Evolutionary conservation across 805 yeast species (phyloP), one percentile per base, ranked within the genome.

Genomic region (Teunomyces cretensis): DNA sequence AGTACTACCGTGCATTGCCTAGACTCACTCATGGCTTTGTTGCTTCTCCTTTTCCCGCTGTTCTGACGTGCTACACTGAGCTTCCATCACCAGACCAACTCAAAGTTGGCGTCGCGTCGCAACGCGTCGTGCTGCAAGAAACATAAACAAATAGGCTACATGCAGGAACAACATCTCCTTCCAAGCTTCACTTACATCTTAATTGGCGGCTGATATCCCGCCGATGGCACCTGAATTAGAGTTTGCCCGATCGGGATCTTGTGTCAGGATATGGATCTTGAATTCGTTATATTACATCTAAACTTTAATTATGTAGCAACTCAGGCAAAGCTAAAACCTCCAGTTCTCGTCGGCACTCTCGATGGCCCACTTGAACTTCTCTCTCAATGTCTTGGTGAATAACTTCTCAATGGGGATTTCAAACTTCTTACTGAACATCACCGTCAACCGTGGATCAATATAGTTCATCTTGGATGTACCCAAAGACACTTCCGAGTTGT

Each of bases 301-400:
- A 6, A 19, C 12, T 19, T 12, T 35, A 3, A 17, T 13, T 13
- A 17, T 17, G 3, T 33, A 35, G 15, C 22, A 15, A 22, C 27
- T n/a, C n/a, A 16, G 9, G 28, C 28, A 11, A 22, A 30, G 3
- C 30, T 66, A 91, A 60, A 91, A 91, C 53, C 80, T 76, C 98
- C 98, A 91, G 56, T 88, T 69, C 53, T 80, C 89, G 61, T 86
- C 97, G 3, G 83, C 90, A 43, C 91, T 83, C 64, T 91, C 96
- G 43, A 92, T 85, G 26, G 98, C 98, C 98, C 98, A 92, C 39
- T 80, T 83, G 69, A 92, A 92, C 70, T 92, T 92, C 35, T 91
- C 97, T 49, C 97, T 73, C 44, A 92, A 71, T 0, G 98, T 88
- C 68, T 90, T 91, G 9, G 97, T 86, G 56, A 92, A 90, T 33